Evolutionary conservation across 1,284 basidiomycete genomes (phyloP), one percentile per base, ranked within the genome.

Genomic region (Marasmius tenuissimus): DNA sequence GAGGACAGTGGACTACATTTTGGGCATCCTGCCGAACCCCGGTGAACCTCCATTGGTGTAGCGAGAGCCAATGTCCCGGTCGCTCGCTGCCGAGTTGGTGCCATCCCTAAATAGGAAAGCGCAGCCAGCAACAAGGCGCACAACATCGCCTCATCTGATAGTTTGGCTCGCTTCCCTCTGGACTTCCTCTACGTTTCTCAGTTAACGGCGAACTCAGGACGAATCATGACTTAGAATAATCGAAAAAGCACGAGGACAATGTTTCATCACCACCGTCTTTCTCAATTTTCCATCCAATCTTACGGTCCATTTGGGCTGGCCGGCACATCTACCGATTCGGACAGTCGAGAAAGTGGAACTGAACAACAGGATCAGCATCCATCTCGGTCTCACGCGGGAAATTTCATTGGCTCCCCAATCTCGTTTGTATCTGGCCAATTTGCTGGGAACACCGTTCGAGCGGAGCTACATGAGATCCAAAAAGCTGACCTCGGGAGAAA

Each of bases 361-460:
- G n/a, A 33, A 38, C 34, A 37, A 37, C 11, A 54, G 12, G 12
- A 38, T 35, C 50, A 51, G 16, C 27, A 35, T 51, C 27, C 50
- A 51, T 27, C 50, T 54, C 10, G 52, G 34, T 54, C 52, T 54
- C 52, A 54, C 52, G 52, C 52, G 38, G 63, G 60, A n/a, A 18
- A 47, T 47, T 38, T 57, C 61, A 73, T 79, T 65, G 75, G 76
- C 60, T 71, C 65, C 54, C 84, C 84, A 12, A 83, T 87, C 58
- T 76, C 75, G 63, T 89, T 86, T 65, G 72, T 73, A 10, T 74
- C 78, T 58, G 88, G 87, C 61, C 87, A 86, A 65, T 87, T 88
- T 70, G 71, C 77, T 59, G 86, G 85, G 33, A 77, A 78, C 61
- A 82, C 79, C 11, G 76, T 89, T 54, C 83, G 88, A 58, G 84